Evolutionary conservation across 2,329 filamentous ascomycete species (phyloP), one percentile per base, ranked within the genome.

Genomic region (Cladorrhinum sp.): DNA sequence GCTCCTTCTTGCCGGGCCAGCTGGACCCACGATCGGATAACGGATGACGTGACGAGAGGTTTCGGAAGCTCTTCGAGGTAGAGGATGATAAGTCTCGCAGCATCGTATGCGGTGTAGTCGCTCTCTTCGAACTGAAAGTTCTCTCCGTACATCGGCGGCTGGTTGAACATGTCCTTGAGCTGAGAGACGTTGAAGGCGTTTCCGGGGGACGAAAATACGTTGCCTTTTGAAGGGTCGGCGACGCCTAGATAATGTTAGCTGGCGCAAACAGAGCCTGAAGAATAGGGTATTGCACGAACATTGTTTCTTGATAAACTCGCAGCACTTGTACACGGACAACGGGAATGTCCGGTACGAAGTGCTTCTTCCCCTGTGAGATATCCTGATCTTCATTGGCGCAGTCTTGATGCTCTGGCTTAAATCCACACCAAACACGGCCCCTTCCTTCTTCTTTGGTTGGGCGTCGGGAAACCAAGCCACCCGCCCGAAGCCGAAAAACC

Each of bases 21-120:
- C 39, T 68, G 48, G 24, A 69, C 59, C 68, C 68, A 69, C 1
- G 62, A 63, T 18, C 60, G 64, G 12, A 67, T 50, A 0, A 68
- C 68, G 0, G 64, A 65, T 0, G 62, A 50, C 1, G 67, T 51
- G n/a, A 69, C 64, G 0, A 69, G 57, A 1, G 68, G 67, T 18
- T 69, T 67, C 1, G 68, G 68, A 0, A 69, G 58, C 12, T 63
- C 59, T 12, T 64, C 58, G 30, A 69, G 66, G 46, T 62, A 69
- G 3, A 67, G 26, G 21, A 67, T 36, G 16, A 69, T 66, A 10
- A 69, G 57, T 0, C 66, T 58, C 1, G 66, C 68, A 1, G 67
- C 68, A 51, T 69, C 68, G 24, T 66, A 49, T 4, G 62, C 42
- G 2, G 67, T 66, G 58, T 66, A 69, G 26, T 64, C 60, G 49